Evolutionary conservation across 2,329 filamentous ascomycete genomes (phyloP), one percentile per base, ranked within the genome.

Genomic region (Canariomyces notabilis): DNA sequence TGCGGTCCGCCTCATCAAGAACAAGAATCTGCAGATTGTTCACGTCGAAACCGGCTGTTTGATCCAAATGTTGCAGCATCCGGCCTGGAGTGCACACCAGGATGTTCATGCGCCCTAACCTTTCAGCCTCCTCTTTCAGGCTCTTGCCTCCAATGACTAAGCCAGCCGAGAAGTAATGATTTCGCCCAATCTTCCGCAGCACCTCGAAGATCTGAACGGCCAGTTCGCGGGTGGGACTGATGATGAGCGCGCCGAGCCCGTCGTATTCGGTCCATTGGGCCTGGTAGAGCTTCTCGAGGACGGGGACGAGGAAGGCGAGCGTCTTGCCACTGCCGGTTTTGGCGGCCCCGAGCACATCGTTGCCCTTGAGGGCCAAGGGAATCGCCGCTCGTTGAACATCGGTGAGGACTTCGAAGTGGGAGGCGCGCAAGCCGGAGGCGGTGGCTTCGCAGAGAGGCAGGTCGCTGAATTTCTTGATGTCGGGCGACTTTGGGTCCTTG

Each of bases 191-290:
- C 65, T 95, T 95, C 51, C 88, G 78, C 58, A 98, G 69, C 0
- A 97, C 91, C 48, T 96, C 87, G 62, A 97, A 98, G 51, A 95
- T 98, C 67, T 98, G 93, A 32, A 94, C 93, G 0, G 93, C 91
- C 45, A 98, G 75, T 69, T 98, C 93, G 61, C 93, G 84, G 6
- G 93, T 98, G 1, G 93, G 93, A 1, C 90, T 91, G 44, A 98
- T 83, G 55, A 98, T 88, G 53, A 98, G 77, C 4, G 93, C 93
- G 7, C 91, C 91, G 22, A 98, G 74, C 1, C 93, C 93, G 68
- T 98, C 93, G 57, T 83, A 77, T 59, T 95, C 87, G 14, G 93
- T 87, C 83, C 90, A 96, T 75, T 84, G 87, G 46, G 83, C 80
- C 42, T 89, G 83, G 66, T 95, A 93, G 2, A 98, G 77, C 59